Evolutionary conservation across 345 rosid genomes (phyloP), one percentile per base, ranked within the genome.

Genomic region (Sisymbrium irio): DNA sequence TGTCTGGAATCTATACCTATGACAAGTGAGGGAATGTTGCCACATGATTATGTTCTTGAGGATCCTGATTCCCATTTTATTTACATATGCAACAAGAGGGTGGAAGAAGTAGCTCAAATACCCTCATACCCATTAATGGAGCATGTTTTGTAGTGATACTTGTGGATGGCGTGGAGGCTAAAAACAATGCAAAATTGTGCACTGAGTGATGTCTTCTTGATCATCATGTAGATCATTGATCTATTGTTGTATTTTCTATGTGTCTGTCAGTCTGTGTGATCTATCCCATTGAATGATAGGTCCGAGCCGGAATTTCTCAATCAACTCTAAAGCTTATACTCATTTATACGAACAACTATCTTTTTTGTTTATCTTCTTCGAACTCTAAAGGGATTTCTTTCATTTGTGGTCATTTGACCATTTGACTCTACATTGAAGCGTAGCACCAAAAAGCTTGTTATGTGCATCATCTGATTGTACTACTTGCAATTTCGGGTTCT

Each of bases 1-100:
- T 70, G 39, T 69, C 40, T 89, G 75, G 92, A 91, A 75, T 92
- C 97, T 3, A 79, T 89, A 67, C 88, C 93, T 0, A 8, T 87
- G 44, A 86, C 89, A 0, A 89, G 85, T n/a, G 81, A 81, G 9
- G 93, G 97, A 60, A 75, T 85, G 66, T 82, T 92, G 76, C 96
- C 86, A 0, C 74, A 78, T 1, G 88, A 82, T 58, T 92, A 84
- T 81, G 89, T 81, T 36, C 72, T 92, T 67, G 93, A 92, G 66
- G 97, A 95, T 83, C 97, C 97, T 39, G 97, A 95, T 66, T 87
- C 96, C 45, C 97, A 95, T 83, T 95, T 84, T 66, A 92, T 95
- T 51, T 90, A 95, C 51, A 76, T 90, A 40, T 95, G 99, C 78
- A 82, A 69, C 45, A 92, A 92, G 82, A 73, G 14, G 77, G 82